Base-by-base conservation (phyloP, 352 stramenopile genomes). In the Phytophthora pluvialis region DNA sequence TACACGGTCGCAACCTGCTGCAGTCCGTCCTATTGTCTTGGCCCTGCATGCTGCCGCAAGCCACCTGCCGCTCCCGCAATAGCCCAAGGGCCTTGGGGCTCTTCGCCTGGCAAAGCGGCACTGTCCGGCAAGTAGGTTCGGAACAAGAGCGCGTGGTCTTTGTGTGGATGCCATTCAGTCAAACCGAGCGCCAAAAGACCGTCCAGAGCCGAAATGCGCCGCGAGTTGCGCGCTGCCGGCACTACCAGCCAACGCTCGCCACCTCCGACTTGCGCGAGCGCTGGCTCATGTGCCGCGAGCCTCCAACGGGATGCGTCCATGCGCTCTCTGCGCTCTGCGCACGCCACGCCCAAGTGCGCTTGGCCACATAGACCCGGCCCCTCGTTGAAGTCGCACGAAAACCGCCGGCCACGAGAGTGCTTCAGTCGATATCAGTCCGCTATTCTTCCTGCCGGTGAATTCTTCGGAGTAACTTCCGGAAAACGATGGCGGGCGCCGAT, bases 401-500 rank as follows among this genome's bases (percentile, higher is more conserved):
- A 56, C 51, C 7, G 47, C 38, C 31, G 31, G 46, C 45, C 49
- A 21, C 11, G 8, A 35, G 43, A 46, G 42, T 67, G 43, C 55
- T 65, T 60, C 47, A 60, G 25, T 38, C 38, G 38, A 44, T 54
- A 65, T 55, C 39, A 64, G 36, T 45, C 35, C 13, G 56, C 63
- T 64, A 64, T 72, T 64, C 58, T 72, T 72, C 57, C 40, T 49
- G 11, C 25, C 29, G 13, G 15, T 25, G 12, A 33, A 36, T 58
- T 39, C 40, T 49, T 67, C 25, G 10, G 35, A 59, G 60, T 67
- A 63, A 73, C 64, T 46, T 67, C 57, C 45, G 15, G 49, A 56
- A 53, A 53, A 65, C 52, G 55, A 44, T 44, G 38, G n/a, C n/a
- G 40, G 40, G 40, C 40, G 40, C 40, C 38, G 21, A 47, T 58